Conservation (phyloP, 1,284 basidiomycete genomes). For the Kwoniella shivajii region DNA sequence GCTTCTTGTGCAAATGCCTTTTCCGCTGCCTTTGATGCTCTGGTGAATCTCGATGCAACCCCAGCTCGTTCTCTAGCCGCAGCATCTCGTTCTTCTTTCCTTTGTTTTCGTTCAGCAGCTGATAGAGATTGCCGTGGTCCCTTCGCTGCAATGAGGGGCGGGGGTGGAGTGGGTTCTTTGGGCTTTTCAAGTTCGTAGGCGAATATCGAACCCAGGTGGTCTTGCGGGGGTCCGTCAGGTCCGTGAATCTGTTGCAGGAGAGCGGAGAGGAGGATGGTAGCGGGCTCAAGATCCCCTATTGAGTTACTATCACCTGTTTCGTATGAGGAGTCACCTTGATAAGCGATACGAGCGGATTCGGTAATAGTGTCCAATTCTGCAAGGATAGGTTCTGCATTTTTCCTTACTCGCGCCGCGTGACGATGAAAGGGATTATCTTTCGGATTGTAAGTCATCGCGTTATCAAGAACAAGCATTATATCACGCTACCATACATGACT, state of each 20-base stretch:
- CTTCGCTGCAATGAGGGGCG: slow-evolving; percentile 47
- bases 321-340: not conserved
- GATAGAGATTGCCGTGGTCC: slow-evolving; percentile 40
- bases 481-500: slow-evolving; percentile 66
- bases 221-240: slow-evolving; percentile 48
- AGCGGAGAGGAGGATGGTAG: slow-evolving; percentile 53
- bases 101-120: slow-evolving; percentile 22
- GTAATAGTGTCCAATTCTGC: slow-evolving; percentile 60
- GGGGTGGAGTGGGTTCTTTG: slow-evolving; percentile 62
- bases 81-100: slow-evolving; percentile 33
- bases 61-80: slow-evolving; percentile 18
- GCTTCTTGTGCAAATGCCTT: slow-evolving; percentile 34
- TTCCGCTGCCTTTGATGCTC: slow-evolving; percentile 22
- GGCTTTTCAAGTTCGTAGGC: slow-evolving; percentile 64
- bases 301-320: not conserved
- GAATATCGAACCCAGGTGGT: slow-evolving; percentile 70
- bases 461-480: slow-evolving; percentile 76
- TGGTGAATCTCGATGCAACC: slow-evolving; percentile 17
- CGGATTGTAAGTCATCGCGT: slow-evolving; percentile 86
- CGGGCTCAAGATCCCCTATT: slow-evolving; percentile 73
- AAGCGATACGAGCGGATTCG: slow-evolving; percentile 2
- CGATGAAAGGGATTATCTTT: slow-evolving; percentile 72
- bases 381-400: slow-evolving; percentile 63
- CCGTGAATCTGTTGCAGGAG: slow-evolving; percentile 18
- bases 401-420: slow-evolving; percentile 70